Conservation (phyloP, 2,329 filamentous ascomycete genomes). For the Arachnomyces sp. region DNA sequence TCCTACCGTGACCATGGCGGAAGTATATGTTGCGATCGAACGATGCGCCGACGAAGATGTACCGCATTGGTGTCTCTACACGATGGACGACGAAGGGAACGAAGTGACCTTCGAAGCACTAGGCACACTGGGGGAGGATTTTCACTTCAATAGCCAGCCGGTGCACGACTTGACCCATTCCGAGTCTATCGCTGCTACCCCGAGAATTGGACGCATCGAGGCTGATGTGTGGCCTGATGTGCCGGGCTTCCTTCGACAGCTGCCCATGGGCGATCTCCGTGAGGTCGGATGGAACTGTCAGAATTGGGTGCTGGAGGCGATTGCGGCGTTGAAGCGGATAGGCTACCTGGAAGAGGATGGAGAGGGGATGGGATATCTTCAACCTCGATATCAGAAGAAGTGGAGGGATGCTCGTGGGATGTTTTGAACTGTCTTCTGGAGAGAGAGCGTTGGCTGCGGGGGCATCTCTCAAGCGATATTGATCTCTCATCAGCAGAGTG, state of each 20-base stretch:
- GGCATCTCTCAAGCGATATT: no score
- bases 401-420: no score
- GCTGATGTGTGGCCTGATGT: conserved; percentile 4
- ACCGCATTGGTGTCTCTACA: conserved; percentile 3
- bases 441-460: no score
- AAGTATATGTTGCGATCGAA: not conserved
- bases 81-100: not conserved
- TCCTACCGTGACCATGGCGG: conserved; percentile 5
- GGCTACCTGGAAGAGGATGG: conserved; percentile 2
- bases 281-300: conserved; percentile 5
- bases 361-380: not conserved
- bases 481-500: no score
- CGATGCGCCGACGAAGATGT: conserved; percentile 2
- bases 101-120: not conserved
- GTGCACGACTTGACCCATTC: not conserved
- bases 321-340: conserved; percentile 2
- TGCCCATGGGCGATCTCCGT: not conserved
- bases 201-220: conserved; percentile 2
- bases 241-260: not conserved
- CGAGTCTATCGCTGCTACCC: not conserved
- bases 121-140: not conserved
- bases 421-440: no score
- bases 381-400: not conserved
- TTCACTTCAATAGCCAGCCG: not conserved
- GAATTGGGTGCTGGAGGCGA: conserved; percentile 5